Evolutionary conservation across 208 protist genomes (phyloP).

Genomic region (Acanthamoeba quina): DNA sequence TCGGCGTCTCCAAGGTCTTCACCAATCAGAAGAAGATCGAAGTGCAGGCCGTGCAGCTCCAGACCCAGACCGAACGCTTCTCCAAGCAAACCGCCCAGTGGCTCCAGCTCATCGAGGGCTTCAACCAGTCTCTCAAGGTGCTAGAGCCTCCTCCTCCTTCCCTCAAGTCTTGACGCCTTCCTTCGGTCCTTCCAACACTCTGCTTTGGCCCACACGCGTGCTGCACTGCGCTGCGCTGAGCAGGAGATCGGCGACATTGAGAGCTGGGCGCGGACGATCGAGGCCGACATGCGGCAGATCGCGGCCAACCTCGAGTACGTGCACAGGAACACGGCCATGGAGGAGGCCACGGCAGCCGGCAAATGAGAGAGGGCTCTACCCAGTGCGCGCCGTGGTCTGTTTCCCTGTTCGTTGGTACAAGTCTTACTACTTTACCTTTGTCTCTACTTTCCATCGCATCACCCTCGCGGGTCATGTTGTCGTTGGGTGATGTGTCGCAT

Average conservation of each 20-base stretch:
- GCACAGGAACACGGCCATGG: slow-evolving; percentile 66
- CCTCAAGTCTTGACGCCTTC: not conserved
- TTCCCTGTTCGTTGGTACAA: not conserved
- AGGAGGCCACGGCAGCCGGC: slow-evolving; percentile 6
- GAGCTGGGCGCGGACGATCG: slow-evolving; percentile 72
- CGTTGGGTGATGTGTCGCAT: slow-evolving; percentile 1
- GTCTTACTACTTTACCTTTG: not conserved
- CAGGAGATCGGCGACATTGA: slow-evolving; percentile 77
- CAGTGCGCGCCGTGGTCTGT: not conserved
- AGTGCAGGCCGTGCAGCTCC: slow-evolving; percentile 61
- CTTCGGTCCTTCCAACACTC: not conserved
- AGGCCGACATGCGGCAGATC: slow-evolving; percentile 71
- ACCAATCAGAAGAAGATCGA: slow-evolving; percentile 76
- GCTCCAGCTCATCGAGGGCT: slow-evolving; percentile 74
- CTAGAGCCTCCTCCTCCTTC: not conserved
- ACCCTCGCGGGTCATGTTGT: not conserved
- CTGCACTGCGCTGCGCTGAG: not conserved
- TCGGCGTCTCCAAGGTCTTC: slow-evolving; percentile 75
- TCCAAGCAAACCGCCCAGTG: slow-evolving; percentile 71
- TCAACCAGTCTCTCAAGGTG: slow-evolving; percentile 77
- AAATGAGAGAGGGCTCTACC: not conserved
- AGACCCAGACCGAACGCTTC: slow-evolving; percentile 71
- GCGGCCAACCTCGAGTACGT: slow-evolving; percentile 74
- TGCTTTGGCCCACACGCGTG: not conserved
- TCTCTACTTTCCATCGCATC: not conserved